Evolutionary conservation across 495 filamentous ascomycete genomes (phyloP), one percentile per base, ranked within the genome.

Genomic region (Tuber borchii): DNA sequence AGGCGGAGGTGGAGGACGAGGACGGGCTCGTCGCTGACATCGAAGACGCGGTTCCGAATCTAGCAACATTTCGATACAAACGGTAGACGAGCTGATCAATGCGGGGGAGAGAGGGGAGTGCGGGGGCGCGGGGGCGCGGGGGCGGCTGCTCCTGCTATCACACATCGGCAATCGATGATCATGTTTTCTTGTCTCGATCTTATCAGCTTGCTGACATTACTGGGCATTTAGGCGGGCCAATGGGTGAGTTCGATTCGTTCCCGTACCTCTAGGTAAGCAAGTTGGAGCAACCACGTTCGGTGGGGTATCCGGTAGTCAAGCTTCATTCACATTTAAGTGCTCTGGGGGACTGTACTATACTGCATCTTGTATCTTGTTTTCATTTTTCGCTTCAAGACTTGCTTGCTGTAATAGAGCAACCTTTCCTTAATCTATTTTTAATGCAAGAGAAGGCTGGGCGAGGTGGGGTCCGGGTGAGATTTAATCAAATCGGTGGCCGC

Each of bases 21-120:
- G 81, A 80, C 34, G 81, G 74, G 40, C 78, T 77, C 31, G 81
- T 82, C 71, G 77, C 80, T 19, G 81, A 81, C 72, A 76, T 84
- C 19, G 83, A 85, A 31, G 82, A 83, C 34, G 70, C 71, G 26
- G 75, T 79, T 48, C 77, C 78, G 1, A 43, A 73, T 31, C 40
- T 79, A 19, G 71, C 51, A 43, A 26, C 40, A 19, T 42, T 70
- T 77, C 68, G n/a, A 65, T 71, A 71, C 14, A 65, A 65, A 31
- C 56, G 56, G 56, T 65, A 65, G 26, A 34, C 56, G 56, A 34
- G 56, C 3, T 61, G 14, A 61, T 26, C 26, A 19, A 19, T 26
- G 26, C 26, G 26, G 26, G 16, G 14, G 26, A 65, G 56, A 34
- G 56, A 10, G 56, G 26, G 2, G 34, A 37, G 34, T 37, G 34